Evolutionary conservation across 176 grass and related monocot species (phyloP), one percentile per base, ranked within the genome.

Genomic region (Aegilops tauschii): DNA sequence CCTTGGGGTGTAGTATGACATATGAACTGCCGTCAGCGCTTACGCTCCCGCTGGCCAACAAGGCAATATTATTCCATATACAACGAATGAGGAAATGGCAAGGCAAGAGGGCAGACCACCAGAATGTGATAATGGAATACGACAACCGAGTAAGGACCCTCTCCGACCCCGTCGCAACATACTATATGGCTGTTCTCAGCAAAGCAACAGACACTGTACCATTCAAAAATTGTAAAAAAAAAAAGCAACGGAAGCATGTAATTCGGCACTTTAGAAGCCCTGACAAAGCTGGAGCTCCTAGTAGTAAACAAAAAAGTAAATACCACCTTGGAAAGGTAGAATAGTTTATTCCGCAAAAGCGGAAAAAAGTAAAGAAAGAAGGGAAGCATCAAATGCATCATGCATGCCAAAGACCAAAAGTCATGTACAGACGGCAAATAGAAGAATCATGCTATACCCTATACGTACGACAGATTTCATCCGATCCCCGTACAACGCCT

Each of bases 1-100:
- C 78, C 77, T 39, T 65, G 39, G 31, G 42, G 65, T 25, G 8
- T 34, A 34, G 13, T 52, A 12, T 73, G 80, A 87, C 73, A 11
- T 78, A 18, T 17, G 44, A 73, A 83, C 80, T 61, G 32, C 36
- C 66, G 80, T 87, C 82, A 80, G 80, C 75, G 58, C 89, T 90
- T 82, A 87, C 67, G 85, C 75, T 83, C 17, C 54, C 11, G 13
- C 73, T 4, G 27, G 44, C 8, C 14, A 30, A 52, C 17, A 17
- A 58, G 56, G 56, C 65, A 50, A 77, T 27, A 3, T 13, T 17
- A 73, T 42, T 73, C 32, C 72, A 42, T 61, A 39, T 47, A 35
- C 6, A 65, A 18, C 28, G 8, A 23, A 84, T 37, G 70, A 14
- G 58, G 12, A 54, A 31, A 30, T 42, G 28, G 20, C n/a, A 83